phyloP scores from a whole-genome alignment of 1,139 yeast species.

The Pichia sp. region DNA sequence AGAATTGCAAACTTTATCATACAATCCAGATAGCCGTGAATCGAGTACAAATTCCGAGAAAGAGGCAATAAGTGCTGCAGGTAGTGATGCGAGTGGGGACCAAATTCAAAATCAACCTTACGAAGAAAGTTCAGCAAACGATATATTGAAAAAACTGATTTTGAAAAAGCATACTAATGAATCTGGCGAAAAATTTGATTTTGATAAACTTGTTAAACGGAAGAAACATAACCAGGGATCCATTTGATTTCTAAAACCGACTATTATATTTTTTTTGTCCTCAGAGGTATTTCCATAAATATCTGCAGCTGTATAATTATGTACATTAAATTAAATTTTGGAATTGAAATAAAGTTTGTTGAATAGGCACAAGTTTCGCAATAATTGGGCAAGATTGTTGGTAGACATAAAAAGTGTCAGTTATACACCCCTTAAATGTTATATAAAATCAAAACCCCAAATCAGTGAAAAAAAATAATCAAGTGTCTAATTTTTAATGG shows the following conservation, averaged over 20 bases:
- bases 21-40: neutral
- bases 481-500: no score
- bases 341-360: no score
- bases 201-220: neutral
- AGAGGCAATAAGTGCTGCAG: neutral
- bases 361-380: no score
- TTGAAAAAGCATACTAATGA: neutral
- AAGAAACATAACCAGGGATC: neutral
- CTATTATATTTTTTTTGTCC: neutral
- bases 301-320: no score
- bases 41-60: neutral
- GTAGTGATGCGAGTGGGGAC: no score
- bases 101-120: neutral
- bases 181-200: neutral
- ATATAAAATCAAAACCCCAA: no score
- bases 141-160: neutral
- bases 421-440: no score
- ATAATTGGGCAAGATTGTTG: no score
- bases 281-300: neutral
- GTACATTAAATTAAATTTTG: no score
- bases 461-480: no score
- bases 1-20: constrained; percentile 1
- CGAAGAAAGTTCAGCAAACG: neutral
- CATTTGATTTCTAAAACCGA: neutral
- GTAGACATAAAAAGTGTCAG: no score